Conservation (phyloP, 2,329 filamentous ascomycete species). For the Colletotrichum liriopes region DNA sequence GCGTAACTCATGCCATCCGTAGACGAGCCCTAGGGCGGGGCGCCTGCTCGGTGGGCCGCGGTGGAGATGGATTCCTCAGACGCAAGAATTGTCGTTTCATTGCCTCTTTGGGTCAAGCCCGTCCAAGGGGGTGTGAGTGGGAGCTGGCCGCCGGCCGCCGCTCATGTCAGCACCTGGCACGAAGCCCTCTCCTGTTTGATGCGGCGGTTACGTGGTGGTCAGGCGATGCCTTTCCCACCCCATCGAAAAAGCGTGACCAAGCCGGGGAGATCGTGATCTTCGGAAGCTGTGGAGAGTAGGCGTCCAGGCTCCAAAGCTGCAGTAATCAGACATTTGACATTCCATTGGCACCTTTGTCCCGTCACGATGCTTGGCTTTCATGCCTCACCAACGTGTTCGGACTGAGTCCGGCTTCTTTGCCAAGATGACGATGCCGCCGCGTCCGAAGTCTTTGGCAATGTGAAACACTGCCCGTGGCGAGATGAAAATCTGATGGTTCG, state of each 20-base stretch:
- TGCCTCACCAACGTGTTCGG: slow-evolving; percentile 28
- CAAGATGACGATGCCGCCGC: slow-evolving; percentile 34
- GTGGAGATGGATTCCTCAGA: slow-evolving; percentile 31
- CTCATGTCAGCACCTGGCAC: slow-evolving; percentile 35
- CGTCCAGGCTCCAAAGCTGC: not conserved
- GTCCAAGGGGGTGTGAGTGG: slow-evolving; percentile 7
- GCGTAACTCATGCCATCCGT: slow-evolving; percentile 10
- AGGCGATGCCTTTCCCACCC: slow-evolving; percentile 18
- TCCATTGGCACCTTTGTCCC: slow-evolving; percentile 25
- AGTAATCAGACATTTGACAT: slow-evolving; percentile 33
- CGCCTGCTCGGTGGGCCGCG: slow-evolving; percentile 24
- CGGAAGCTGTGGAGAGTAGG: slow-evolving; percentile 14
- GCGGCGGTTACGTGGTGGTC: slow-evolving; percentile 26
- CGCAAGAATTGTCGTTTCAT: slow-evolving; percentile 37
- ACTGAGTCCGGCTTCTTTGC: slow-evolving; percentile 22
- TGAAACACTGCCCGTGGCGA: slow-evolving; percentile 32
- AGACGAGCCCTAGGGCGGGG: slow-evolving; percentile 36
- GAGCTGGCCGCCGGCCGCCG: slow-evolving; percentile 39
- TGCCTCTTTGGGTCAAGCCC: slow-evolving; percentile 33
- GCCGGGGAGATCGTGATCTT: slow-evolving; percentile 29
- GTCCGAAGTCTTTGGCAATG: slow-evolving; percentile 16
- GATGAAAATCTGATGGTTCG: slow-evolving; percentile 3
- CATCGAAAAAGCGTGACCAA: slow-evolving; percentile 2
- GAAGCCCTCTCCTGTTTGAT: slow-evolving; percentile 5
- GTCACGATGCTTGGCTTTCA: slow-evolving; percentile 37